Conservation (phyloP, 306 rosid species). For the Acacia acuminata region DNA sequence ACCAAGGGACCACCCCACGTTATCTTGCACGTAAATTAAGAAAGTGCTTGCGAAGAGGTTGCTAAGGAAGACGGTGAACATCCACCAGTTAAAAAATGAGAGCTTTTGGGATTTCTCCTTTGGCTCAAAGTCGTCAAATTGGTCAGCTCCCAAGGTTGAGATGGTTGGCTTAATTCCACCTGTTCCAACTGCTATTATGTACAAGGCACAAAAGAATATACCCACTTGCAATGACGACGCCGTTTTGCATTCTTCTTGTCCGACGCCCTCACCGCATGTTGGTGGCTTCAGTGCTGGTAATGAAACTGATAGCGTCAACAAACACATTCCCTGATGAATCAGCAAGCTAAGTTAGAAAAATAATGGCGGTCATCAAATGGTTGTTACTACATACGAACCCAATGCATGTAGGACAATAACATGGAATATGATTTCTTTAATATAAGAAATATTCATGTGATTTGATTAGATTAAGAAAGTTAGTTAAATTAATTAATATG, state of each 20-base stretch:
- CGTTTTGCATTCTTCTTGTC: constrained; percentile 32
- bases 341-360: not conserved
- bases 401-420: not conserved
- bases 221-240: constrained; percentile 65
- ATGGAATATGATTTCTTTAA: not conserved
- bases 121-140: constrained; percentile 45
- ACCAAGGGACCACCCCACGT: constrained; percentile 64
- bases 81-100: constrained; percentile 90
- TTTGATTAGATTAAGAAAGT: no score
- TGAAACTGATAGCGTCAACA: constrained; percentile 69
- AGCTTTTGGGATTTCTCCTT: constrained; percentile 63
- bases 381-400: not conserved
- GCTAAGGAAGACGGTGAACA: constrained; percentile 65
- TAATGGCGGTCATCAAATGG: not conserved
- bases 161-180: not conserved
- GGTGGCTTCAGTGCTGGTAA: constrained; percentile 40
- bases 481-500: no score
- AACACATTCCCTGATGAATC: constrained; percentile 57
- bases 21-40: constrained; percentile 73
- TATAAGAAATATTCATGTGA: no score
- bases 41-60: constrained; percentile 67
- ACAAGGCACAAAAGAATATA: constrained; percentile 64
- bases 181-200: constrained; percentile 34
- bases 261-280: constrained; percentile 31
- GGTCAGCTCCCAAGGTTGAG: not conserved